Conservation (phyloP, 257 asterid species). For the Coffea eugenioides region DNA sequence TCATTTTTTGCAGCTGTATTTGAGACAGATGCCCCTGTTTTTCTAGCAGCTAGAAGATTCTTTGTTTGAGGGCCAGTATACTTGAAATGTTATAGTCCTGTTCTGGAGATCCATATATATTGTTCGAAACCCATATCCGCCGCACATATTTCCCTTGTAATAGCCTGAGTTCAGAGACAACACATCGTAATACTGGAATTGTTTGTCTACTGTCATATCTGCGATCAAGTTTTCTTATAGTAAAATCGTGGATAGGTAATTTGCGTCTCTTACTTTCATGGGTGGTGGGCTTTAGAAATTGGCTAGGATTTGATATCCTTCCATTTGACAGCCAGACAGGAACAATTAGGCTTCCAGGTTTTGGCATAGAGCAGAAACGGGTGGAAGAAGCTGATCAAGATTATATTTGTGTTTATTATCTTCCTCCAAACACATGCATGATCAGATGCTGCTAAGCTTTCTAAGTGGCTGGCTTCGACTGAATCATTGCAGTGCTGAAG, state of each 20-base stretch:
- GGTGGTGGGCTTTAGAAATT: not conserved
- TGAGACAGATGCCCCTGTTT: not conserved
- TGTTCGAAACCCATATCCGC: not conserved
- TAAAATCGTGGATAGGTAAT: not conserved
- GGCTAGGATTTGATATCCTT: not conserved
- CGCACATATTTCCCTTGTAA: not conserved
- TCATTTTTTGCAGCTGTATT: not conserved
- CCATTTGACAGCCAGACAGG: not conserved
- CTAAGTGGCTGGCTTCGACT: not conserved
- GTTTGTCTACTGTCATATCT: not conserved
- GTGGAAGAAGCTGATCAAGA: no score
- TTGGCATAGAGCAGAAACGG: not conserved
- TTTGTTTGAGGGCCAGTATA: not conserved
- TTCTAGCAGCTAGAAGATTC: slow-evolving; percentile 1
- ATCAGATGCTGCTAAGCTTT: not conserved
- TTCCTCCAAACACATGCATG: no score
- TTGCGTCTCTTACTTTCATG: not conserved
- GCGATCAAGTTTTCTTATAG: not conserved
- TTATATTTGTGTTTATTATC: no score
- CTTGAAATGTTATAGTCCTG: not conserved
- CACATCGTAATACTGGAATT: not conserved
- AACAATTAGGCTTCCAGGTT: not conserved
- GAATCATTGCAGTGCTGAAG: not conserved
- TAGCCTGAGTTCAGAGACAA: not conserved
- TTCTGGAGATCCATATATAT: not conserved